Conservation (phyloP, 805 yeast genomes). For the Pichia manshurica region DNA sequence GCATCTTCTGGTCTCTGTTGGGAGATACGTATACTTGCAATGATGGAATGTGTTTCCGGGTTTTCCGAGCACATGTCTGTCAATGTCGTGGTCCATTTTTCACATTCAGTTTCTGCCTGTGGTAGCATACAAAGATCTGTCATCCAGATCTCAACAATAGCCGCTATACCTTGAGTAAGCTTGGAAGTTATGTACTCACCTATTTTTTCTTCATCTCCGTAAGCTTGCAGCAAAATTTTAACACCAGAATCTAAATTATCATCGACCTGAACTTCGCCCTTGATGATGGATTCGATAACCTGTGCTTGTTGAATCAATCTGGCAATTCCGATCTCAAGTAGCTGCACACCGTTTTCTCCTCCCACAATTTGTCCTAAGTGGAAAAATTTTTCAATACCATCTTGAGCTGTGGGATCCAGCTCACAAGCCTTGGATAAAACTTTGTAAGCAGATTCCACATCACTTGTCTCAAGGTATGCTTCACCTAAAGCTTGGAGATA, state of each 20-base stretch:
- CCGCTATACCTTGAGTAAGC: constrained; percentile 70
- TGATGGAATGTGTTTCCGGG: constrained; percentile 75
- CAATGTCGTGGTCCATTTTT: constrained; percentile 59
- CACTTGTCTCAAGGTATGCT: constrained; percentile 70
- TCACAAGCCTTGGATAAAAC: constrained; percentile 55
- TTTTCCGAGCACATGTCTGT: constrained; percentile 52
- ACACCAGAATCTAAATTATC: constrained; percentile 19
- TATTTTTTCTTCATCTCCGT: constrained; percentile 23
- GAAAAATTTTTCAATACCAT: constrained; percentile 77
- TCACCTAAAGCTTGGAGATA: constrained; percentile 64
- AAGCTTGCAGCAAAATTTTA: constrained; percentile 25
- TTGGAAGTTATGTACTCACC: constrained; percentile 44
- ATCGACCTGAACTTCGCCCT: constrained; percentile 7
- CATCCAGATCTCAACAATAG: constrained; percentile 94
- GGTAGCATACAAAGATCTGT: constrained; percentile 94
- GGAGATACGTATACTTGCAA: constrained; percentile 84
- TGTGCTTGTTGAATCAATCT: constrained; percentile 38
- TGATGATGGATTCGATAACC: constrained; percentile 5
- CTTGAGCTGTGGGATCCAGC: constrained; percentile 58
- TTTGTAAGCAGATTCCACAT: constrained; percentile 71
- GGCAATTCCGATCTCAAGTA: constrained; percentile 58
- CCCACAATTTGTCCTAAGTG: constrained; percentile 90
- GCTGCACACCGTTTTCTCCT: constrained; percentile 63
- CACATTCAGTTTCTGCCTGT: constrained; percentile 79
- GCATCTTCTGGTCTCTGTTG: constrained; percentile 79